Percentiles rank a stretch among this genome's conserved stretches.
phyloP scores from a whole-genome alignment of 192 early-diverging fungal genomes.

The Spinellus fusiger region DNA sequence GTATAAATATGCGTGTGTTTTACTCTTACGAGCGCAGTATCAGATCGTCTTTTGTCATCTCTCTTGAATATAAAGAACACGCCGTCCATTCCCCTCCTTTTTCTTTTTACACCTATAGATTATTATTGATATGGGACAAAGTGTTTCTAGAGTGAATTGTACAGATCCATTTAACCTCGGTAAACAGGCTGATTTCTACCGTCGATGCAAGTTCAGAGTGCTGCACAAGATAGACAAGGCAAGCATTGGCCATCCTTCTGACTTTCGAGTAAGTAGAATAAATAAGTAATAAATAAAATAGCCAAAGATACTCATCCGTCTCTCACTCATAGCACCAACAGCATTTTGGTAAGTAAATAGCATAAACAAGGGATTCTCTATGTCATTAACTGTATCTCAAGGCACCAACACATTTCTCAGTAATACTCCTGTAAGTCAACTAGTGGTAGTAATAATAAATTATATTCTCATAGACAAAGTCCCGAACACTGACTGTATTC shows the following conservation, averaged over 20 bases:
- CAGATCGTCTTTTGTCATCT: background rate
- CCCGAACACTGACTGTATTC: background rate
- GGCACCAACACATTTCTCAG: background rate
- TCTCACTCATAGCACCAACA: slow-evolving; percentile 8
- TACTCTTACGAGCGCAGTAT: background rate
- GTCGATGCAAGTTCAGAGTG: background rate
- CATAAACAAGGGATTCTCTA: background rate
- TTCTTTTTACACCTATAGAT: background rate
- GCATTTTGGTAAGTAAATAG: slow-evolving; percentile 19
- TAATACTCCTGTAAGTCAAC: too few relatives aligned
- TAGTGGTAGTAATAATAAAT: too few relatives aligned
- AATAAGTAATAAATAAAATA: background rate
- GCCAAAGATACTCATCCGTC: too few relatives aligned
- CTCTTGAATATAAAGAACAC: background rate
- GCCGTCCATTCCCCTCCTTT: background rate
- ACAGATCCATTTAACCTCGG: background rate
- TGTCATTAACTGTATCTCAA: too few relatives aligned
- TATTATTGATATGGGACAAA: slow-evolving; percentile 2
- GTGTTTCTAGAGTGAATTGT: slow-evolving; percentile 13
- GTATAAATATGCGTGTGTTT: background rate
- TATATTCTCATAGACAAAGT: too few relatives aligned
- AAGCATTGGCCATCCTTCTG: slow-evolving; percentile 8
- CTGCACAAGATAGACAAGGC: slow-evolving; percentile 1
- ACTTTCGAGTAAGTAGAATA: slow-evolving; percentile 10
- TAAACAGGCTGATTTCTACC: background rate